A percentile compares a stretch with the other conserved stretches of the same genome.
Conservation (phyloP, 495 filamentous ascomycete genomes). For the Oidiodendron maius region DNA sequence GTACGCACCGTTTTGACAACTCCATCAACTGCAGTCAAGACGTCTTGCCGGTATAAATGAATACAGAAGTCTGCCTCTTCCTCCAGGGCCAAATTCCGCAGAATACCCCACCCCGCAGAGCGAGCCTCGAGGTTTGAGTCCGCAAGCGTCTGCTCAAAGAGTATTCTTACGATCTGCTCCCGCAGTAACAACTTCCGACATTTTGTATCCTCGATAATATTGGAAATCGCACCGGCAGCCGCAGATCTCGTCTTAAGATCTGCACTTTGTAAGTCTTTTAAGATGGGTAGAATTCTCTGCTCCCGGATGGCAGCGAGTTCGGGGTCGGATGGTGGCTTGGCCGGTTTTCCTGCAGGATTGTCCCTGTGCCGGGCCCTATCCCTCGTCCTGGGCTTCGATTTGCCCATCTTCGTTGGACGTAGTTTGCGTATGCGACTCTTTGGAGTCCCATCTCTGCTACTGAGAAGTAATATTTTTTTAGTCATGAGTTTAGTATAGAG, state of each 20-base stretch:
- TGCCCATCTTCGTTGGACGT: conserved; percentile 17
- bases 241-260: conserved; percentile 45
- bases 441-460: no score
- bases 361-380: conserved; percentile 17
- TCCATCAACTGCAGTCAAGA: conserved; percentile 48
- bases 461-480: no score
- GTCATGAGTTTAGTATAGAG: background rate
- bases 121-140: conserved; percentile 50
- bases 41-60: conserved; percentile 52
- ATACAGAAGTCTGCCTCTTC: conserved; percentile 57
- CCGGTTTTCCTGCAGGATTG: conserved; percentile 40
- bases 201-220: conserved; percentile 51
- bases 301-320: conserved; percentile 51
- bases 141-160: conserved; percentile 54
- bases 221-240: conserved; percentile 48
- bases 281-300: conserved; percentile 47
- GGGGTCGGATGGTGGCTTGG: conserved; percentile 48
- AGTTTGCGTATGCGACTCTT: background rate
- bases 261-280: conserved; percentile 48
- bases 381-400: conserved; percentile 20
- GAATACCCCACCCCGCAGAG: conserved; percentile 54
- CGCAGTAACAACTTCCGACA: conserved; percentile 53
- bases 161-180: conserved; percentile 52
- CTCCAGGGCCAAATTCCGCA: conserved; percentile 49
- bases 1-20: conserved; percentile 41